Conservation (phyloP, 306 rosid genomes). For the Malus sieversii region DNA sequence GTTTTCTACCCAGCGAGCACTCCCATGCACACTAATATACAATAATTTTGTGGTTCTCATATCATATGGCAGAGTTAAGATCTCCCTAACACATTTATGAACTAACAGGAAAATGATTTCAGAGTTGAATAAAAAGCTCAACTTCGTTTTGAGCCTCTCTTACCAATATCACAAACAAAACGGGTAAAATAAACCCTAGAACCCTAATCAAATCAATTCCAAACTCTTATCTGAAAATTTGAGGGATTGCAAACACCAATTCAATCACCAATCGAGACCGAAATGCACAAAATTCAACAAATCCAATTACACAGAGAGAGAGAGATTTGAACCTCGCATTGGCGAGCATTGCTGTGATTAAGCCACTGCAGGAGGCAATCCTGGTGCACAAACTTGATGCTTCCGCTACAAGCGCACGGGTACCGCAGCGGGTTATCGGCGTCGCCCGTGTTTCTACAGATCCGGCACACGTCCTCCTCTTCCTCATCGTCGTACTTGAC, state of each 20-base stretch:
- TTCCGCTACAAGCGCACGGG: slow-evolving; percentile 98
- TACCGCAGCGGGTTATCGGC: slow-evolving; percentile 81
- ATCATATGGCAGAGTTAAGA: background rate
- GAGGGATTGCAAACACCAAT: background rate
- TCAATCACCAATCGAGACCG: background rate
- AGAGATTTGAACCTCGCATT: slow-evolving; percentile 74
- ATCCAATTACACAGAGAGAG: background rate
- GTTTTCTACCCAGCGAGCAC: background rate
- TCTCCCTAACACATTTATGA: background rate
- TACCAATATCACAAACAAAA: background rate
- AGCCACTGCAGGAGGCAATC: slow-evolving; percentile 99
- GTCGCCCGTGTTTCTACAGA: slow-evolving; percentile 94
- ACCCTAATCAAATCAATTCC: background rate
- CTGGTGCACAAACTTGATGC: slow-evolving; percentile 94
- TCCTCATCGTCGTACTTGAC: slow-evolving; percentile 71
- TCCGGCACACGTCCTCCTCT: slow-evolving; percentile 94
- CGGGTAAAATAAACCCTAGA: background rate
- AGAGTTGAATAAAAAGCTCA: background rate
- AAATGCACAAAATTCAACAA: background rate
- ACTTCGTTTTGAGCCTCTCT: background rate
- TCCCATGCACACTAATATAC: background rate
- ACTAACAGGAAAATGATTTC: background rate
- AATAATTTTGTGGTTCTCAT: background rate
- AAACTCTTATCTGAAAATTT: background rate
- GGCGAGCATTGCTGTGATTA: slow-evolving; percentile 99